A percentile compares a stretch with the other conserved stretches of the same genome.
Conservation (phyloP, 2,329 filamentous ascomycete genomes). For the Cladosporium sp. region DNA sequence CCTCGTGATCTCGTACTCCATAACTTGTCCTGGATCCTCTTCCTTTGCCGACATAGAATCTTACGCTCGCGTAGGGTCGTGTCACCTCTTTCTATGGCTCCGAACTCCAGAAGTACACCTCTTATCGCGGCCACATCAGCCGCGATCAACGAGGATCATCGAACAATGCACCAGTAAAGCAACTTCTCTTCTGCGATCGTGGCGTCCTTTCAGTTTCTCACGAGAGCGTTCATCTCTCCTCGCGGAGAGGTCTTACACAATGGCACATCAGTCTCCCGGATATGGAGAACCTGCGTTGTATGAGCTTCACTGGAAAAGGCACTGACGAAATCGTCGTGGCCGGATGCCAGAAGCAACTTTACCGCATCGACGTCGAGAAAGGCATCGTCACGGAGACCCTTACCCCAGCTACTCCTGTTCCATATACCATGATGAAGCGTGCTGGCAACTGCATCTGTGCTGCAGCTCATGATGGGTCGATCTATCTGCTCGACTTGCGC, state of each 20-base stretch:
- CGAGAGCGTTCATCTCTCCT: conserved; percentile 81
- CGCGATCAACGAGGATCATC: conserved; percentile 22
- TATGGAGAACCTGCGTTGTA: conserved; percentile 84
- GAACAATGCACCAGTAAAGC: conserved; percentile 69
- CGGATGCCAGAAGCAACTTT: conserved; percentile 80
- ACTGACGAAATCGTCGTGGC: conserved; percentile 79
- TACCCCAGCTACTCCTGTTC: conserved; percentile 27
- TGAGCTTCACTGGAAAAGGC: conserved; percentile 88
- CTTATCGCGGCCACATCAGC: conserved; percentile 70
- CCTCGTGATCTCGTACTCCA: background rate
- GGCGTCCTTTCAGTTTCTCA: conserved; percentile 81
- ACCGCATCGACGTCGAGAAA: conserved; percentile 61
- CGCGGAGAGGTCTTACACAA: conserved; percentile 70
- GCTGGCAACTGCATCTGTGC: conserved; percentile 82
- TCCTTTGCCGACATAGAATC: background rate
- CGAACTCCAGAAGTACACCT: conserved; percentile 83
- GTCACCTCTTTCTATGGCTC: conserved; percentile 82
- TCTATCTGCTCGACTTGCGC: conserved; percentile 78
- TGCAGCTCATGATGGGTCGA: conserved; percentile 72
- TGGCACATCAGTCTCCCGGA: conserved; percentile 78
- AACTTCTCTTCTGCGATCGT: conserved; percentile 85
- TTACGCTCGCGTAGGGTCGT: conserved; percentile 56
- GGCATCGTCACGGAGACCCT: conserved; percentile 39
- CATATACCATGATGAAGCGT: conserved; percentile 89
- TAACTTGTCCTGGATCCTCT: background rate